These are phyloP conservation scores for Cyclotella choctawhatcheeana DNA, from an alignment of 108 stramenopile genomes.

Conservation along the genomic window DNA sequence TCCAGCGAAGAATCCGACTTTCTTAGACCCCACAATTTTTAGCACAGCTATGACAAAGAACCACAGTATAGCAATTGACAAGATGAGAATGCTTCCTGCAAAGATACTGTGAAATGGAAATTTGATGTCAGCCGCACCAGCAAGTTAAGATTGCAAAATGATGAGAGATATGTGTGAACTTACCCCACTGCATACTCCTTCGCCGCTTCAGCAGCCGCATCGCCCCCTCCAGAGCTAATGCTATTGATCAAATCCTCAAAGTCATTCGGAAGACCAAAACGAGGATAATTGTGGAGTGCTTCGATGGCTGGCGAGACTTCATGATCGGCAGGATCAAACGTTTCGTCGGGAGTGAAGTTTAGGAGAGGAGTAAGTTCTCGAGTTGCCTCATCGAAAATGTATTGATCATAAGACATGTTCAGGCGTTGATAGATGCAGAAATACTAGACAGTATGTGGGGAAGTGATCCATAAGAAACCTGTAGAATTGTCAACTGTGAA, in stretches of 20 bases:
- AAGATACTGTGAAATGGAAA: constrained; percentile 7
- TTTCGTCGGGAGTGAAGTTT: constrained; percentile 11
- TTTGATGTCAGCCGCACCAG: no score
- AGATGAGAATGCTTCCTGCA: constrained; percentile 27
- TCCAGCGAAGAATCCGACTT: constrained; percentile 47
- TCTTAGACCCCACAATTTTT: constrained; percentile 31
- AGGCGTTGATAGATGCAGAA: no score
- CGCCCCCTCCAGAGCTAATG: neutral
- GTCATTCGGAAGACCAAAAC: constrained; percentile 33
- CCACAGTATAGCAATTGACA: constrained; percentile 36
- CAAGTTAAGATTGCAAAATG: neutral
- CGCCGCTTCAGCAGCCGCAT: neutral
- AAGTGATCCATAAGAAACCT: no score
- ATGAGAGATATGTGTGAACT: neutral
- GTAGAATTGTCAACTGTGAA: no score
- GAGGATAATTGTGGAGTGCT: constrained; percentile 12
- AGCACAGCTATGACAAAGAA: constrained; percentile 39
- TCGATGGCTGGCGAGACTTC: constrained; percentile 5
- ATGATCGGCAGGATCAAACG: constrained; percentile 12
- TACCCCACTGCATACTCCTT: constrained; percentile 8
- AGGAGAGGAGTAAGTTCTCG: constrained; percentile 4
- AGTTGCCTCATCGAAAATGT: neutral
- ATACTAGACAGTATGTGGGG: no score
- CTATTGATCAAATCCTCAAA: constrained; percentile 22
- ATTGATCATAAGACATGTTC: constrained; percentile 12